A percentile compares a stretch with the other conserved stretches of the same genome.
These are phyloP conservation scores for Mariannaea sp. DNA, from an alignment of 2,329 filamentous ascomycete species.

Conservation along the genomic window DNA sequence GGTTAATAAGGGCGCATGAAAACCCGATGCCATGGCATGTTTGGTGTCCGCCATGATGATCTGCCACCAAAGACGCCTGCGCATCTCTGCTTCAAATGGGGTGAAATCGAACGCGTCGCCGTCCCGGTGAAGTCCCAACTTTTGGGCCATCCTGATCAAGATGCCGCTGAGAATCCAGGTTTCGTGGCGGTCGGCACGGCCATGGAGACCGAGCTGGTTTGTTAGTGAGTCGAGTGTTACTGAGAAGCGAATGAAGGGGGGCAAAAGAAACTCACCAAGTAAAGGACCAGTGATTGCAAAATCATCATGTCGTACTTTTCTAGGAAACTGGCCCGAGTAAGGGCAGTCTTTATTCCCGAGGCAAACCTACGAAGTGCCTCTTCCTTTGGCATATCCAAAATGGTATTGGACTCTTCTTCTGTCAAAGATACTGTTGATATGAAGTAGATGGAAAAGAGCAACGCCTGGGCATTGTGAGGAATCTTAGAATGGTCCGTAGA, in stretches of 20 bases:
- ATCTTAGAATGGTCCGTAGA: conserved; percentile 10
- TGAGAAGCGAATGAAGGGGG: not conserved
- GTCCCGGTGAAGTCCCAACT: conserved; percentile 11
- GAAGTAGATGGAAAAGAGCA: conserved; percentile 14
- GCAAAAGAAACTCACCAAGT: not conserved
- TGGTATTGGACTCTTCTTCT: conserved; percentile 1
- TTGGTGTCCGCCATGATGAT: conserved; percentile 18
- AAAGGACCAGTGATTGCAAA: conserved; percentile 13
- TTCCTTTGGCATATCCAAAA: conserved; percentile 8
- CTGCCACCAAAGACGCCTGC: conserved; percentile 16
- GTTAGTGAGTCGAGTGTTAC: not conserved
- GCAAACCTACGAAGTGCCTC: conserved; percentile 7
- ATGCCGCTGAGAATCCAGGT: conserved; percentile 18
- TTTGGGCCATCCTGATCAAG: conserved; percentile 15
- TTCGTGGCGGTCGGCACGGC: conserved; percentile 9
- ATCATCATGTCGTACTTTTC: conserved; percentile 13
- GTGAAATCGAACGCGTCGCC: conserved; percentile 5
- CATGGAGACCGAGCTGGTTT: conserved; percentile 4
- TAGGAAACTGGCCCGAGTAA: conserved; percentile 3
- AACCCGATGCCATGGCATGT: conserved; percentile 16
- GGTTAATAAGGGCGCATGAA: conserved; percentile 15
- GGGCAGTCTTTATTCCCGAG: conserved; percentile 1
- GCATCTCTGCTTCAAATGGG: conserved; percentile 17
- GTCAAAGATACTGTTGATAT: conserved; percentile 1
- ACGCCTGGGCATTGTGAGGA: conserved; percentile 2